These are phyloP conservation scores for Grosmannia serpens DNA, from an alignment of 2,329 filamentous ascomycete species.

Conservation along the genomic window DNA sequence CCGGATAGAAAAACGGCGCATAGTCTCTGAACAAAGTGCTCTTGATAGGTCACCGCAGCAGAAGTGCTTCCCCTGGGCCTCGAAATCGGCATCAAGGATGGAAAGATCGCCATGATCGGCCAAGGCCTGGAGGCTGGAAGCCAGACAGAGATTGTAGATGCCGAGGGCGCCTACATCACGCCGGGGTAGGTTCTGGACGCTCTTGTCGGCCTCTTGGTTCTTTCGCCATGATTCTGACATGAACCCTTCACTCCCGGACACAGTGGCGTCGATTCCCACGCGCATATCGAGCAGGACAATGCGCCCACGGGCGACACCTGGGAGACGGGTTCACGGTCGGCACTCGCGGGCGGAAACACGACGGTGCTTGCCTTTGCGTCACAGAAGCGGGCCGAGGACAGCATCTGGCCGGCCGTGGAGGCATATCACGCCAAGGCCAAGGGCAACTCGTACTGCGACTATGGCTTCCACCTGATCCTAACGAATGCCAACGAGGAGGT, in stretches of 20 bases:
- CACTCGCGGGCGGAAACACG: constrained; percentile 46
- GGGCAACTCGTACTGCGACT: constrained; percentile 48
- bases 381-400: constrained; percentile 32
- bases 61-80: constrained; percentile 29
- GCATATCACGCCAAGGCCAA: constrained; percentile 58
- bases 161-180: constrained; percentile 31
- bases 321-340: constrained; percentile 35
- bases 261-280: constrained; percentile 26
- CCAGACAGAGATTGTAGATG: constrained; percentile 28
- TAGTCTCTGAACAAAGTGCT: not conserved
- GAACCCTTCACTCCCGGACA: not conserved
- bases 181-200: constrained; percentile 15
- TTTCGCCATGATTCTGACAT: not conserved
- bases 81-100: constrained; percentile 34
- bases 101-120: constrained; percentile 33
- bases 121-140: constrained; percentile 20
- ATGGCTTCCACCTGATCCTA: constrained; percentile 41
- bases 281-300: constrained; percentile 24
- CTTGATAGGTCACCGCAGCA: constrained; percentile 30
- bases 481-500: constrained; percentile 30
- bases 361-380: constrained; percentile 46
- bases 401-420: constrained; percentile 51
- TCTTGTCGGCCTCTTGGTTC: not conserved
- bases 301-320: constrained; percentile 21
- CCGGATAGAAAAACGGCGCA: not conserved